These are phyloP conservation scores for Exobasidium rhododendri DNA, from an alignment of 1,284 basidiomycete species.

Conservation along the genomic window DNA sequence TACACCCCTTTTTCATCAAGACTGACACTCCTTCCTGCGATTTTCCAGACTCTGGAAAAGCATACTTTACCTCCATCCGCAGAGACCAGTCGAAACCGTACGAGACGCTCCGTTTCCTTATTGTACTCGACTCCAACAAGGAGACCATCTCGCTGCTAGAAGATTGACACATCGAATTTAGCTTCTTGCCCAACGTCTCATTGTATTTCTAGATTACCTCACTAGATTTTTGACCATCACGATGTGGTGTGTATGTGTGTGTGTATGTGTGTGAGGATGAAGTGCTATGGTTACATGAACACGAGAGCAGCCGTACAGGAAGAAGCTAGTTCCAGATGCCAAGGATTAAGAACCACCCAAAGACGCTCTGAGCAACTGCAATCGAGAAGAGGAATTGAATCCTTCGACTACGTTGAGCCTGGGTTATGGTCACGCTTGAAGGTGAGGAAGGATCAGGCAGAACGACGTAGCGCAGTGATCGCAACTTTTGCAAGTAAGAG, in stretches of 20 bases:
- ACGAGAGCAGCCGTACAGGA: neutral
- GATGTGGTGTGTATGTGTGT: too few relatives aligned
- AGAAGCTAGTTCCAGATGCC: conserved; percentile 28
- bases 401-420: conserved; percentile 73
- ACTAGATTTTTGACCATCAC: neutral
- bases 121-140: conserved; percentile 6
- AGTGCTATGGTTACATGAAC: too few relatives aligned
- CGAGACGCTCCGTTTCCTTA: conserved; percentile 12
- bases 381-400: conserved; percentile 78
- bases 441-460: conserved; percentile 65
- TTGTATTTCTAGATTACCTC: neutral
- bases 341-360: conserved; percentile 46
- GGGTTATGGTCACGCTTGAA: conserved; percentile 67
- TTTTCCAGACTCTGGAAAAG: conserved; percentile 9
- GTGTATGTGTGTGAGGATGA: neutral
- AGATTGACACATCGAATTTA: neutral
- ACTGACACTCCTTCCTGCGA: neutral
- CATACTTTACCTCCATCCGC: conserved; percentile 12
- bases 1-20: neutral
- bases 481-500: conserved; percentile 62
- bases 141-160: conserved; percentile 8
- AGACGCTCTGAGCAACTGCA: conserved; percentile 67
- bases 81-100: conserved; percentile 3
- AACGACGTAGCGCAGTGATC: conserved; percentile 84
- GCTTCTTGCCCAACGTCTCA: neutral